Base-by-base conservation (phyloP, 2,329 filamentous ascomycete genomes). In the Colletotrichum salicis region DNA sequence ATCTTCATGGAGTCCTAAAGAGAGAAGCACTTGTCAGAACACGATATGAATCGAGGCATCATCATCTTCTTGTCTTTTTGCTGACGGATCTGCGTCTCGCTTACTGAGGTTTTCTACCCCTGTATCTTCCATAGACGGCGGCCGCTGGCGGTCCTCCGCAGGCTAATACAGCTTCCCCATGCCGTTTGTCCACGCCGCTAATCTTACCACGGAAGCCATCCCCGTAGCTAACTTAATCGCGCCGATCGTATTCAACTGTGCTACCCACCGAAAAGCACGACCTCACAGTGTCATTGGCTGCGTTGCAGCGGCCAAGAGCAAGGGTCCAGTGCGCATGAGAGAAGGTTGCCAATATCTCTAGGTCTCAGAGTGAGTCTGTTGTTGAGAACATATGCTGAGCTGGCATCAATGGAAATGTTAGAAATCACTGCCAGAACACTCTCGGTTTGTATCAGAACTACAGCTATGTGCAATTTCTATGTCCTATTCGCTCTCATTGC, bases 191-290 rank as follows among this genome's bases (percentile, higher is more conserved):
- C n/a, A 22, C 19, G 10, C 57, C 68, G 37, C 68, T 70, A 70
- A 51, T 41, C 64, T 41, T 33, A 6, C 22, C 51, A 31, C 15
- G 64, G 68, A 13, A 57, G 37, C 1, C 3, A 62, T 7, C 13
- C 8, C 67, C 68, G 64, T 48, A 4, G 57, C 48, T 45, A 67
- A n/a, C 41, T 65, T 8, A 1, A 59, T 31, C 27, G 48, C 24
- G 60, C 51, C 19, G 41, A 48, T 48, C 41, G 41, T 48, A n/a
- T 48, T 15, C 15, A n/a, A 48, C 19, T 15, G 15, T 45, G 41
- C n/a, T 45, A n/a, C 41, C 41, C 41, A 45, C 41, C 41, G 15
- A 45, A 10, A n/a, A 0, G 7, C 19, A n/a, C 19, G 15, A 45
- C 8, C 37, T 45, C 15, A 7, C 8, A 2, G 41, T 45, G 41